Conservation (phyloP, 2,329 filamentous ascomycete genomes). For the Stagonosporopsis cucurbitacearum region DNA sequence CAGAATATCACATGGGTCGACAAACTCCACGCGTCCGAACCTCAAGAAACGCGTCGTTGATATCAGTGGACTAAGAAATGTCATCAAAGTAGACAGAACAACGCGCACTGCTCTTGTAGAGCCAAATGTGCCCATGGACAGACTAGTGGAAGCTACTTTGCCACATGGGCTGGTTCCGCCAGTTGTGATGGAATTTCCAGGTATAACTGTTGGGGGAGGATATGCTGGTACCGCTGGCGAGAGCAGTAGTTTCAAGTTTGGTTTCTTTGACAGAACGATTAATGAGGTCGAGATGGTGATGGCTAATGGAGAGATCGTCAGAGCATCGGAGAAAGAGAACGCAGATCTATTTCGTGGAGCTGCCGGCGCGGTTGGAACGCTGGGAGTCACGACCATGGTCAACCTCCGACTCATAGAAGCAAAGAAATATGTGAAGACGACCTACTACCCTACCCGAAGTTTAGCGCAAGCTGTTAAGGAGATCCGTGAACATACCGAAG, state of each 20-base stretch:
- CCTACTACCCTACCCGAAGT: conserved; percentile 53
- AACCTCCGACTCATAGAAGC: conserved; percentile 56
- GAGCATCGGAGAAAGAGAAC: conserved; percentile 61
- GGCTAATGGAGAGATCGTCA: conserved; percentile 63
- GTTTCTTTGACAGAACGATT: conserved; percentile 69
- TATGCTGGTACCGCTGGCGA: conserved; percentile 73
- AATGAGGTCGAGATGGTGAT: conserved; percentile 70
- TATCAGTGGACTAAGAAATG: conserved; percentile 67
- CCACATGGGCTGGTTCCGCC: conserved; percentile 64
- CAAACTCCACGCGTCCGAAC: conserved; percentile 72
- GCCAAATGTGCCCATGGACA: conserved; percentile 73
- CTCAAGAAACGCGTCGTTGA: conserved; percentile 61
- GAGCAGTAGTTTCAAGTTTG: conserved; percentile 72
- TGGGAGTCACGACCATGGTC: conserved; percentile 69
- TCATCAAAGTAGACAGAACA: conserved; percentile 65
- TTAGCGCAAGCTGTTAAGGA: conserved; percentile 53
- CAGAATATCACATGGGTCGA: conserved; percentile 78
- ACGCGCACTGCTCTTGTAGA: conserved; percentile 68
- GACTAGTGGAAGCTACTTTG: conserved; percentile 65
- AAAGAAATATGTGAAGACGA: conserved; percentile 57
- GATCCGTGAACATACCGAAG: conserved; percentile 47
- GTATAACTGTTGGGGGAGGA: conserved; percentile 73
- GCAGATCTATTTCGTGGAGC: conserved; percentile 69
- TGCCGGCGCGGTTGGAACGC: conserved; percentile 69
- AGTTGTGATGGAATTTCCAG: conserved; percentile 74